Evolutionary conservation across 768 basidiomycete genomes (phyloP).

Genomic region (Kwoniella sp.): DNA sequence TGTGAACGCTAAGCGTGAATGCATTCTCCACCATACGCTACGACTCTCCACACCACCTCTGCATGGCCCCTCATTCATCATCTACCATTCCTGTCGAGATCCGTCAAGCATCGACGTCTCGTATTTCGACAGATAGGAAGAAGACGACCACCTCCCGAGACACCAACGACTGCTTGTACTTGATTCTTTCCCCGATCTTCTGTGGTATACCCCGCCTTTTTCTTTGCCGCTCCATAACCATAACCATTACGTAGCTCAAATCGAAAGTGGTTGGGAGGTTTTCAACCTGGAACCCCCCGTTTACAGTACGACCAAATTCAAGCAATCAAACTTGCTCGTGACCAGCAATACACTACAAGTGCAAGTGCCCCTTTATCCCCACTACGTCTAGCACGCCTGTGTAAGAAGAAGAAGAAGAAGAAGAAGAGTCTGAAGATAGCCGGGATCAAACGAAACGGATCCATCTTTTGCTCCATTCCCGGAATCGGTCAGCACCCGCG

Average conservation of each 20-base stretch:
- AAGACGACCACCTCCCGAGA: no score
- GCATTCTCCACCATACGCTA: no score
- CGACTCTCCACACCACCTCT: neutral
- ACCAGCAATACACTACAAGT: no score
- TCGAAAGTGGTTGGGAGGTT: neutral
- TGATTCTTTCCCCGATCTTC: neutral
- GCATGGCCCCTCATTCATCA: neutral
- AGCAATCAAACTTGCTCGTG: neutral
- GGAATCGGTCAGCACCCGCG: neutral
- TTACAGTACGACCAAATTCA: no score
- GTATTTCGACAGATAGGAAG: no score
- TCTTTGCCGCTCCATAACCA: no score
- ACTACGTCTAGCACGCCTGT: no score
- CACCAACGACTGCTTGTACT: no score
- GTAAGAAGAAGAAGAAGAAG: no score
- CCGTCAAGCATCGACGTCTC: neutral
- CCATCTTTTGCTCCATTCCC: conserved; percentile 1
- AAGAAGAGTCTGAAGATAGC: no score
- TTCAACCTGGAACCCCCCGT: neutral
- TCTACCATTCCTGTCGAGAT: neutral
- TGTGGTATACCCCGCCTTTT: neutral
- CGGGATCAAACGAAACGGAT: neutral
- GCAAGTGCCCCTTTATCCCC: conserved; percentile 1
- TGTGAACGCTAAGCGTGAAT: no score
- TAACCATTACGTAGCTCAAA: neutral